phyloP scores from a whole-genome alignment of 2,329 filamentous ascomycete species.

The Phialophora chinensis region DNA sequence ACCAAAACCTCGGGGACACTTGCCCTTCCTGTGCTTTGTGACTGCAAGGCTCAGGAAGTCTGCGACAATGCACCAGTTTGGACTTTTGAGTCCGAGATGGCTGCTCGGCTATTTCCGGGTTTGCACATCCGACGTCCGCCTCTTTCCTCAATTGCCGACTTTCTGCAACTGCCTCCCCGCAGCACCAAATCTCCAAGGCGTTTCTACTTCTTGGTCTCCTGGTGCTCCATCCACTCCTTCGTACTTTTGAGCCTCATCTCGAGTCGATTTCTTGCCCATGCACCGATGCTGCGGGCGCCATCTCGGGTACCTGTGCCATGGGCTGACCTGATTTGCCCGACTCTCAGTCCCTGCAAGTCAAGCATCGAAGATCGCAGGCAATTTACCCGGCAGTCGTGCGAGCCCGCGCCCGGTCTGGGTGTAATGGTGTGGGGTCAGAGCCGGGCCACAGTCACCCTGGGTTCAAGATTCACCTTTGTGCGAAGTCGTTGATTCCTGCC shows the following conservation, averaged over 20 bases:
- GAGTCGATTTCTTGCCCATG: neutral
- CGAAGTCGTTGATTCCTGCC: slow-evolving; percentile 10
- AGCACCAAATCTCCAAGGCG: neutral
- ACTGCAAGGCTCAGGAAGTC: slow-evolving; percentile 10
- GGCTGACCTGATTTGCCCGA: neutral
- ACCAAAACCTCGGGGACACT: neutral
- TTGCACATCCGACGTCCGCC: neutral
- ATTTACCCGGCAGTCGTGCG: slow-evolving; percentile 11
- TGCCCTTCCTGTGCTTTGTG: neutral
- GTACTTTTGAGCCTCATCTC: slow-evolving; percentile 3
- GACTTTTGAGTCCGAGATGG: neutral
- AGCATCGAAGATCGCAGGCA: slow-evolving; percentile 4
- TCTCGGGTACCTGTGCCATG: slow-evolving; percentile 3
- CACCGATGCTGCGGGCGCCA: neutral
- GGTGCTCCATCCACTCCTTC: too few relatives aligned
- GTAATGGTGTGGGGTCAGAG: slow-evolving; percentile 25
- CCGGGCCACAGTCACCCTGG: slow-evolving; percentile 31
- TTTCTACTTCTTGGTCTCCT: neutral
- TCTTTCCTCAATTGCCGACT: slow-evolving; percentile 5
- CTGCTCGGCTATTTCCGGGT: slow-evolving; percentile 1
- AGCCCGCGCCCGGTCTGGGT: neutral
- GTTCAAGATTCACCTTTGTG: slow-evolving; percentile 20
- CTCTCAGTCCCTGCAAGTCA: neutral
- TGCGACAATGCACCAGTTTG: neutral
- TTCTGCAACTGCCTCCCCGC: neutral